phyloP scores from a whole-genome alignment of 1,284 basidiomycete genomes.

The Austroboletus olivaceoglutinosus region DNA sequence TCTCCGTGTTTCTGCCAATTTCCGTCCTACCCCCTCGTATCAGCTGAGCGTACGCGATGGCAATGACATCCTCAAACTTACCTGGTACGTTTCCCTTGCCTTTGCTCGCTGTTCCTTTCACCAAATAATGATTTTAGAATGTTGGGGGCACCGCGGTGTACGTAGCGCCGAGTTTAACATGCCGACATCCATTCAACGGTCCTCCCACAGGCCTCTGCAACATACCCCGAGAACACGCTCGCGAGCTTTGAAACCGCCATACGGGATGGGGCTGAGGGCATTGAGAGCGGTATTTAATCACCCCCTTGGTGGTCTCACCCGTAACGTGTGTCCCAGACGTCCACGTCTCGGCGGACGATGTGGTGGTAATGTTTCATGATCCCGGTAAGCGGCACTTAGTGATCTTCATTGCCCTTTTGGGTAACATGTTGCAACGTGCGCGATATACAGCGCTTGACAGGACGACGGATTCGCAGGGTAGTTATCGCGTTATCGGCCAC shows the following conservation, averaged over 20 bases:
- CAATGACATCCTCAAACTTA: constrained; percentile 23
- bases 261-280: constrained; percentile 89
- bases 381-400: constrained; percentile 55
- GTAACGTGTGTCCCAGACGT: constrained; percentile 79
- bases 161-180: constrained; percentile 34
- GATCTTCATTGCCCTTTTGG: constrained; percentile 21
- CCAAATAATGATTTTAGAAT: constrained; percentile 47
- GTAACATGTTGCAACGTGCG: constrained; percentile 19
- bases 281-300: constrained; percentile 81
- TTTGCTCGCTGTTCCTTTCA: background rate
- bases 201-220: constrained; percentile 68
- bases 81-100: constrained; percentile 25
- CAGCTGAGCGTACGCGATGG: background rate
- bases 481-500: constrained; percentile 11
- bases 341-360: constrained; percentile 87
- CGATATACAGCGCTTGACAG: constrained; percentile 54
- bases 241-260: constrained; percentile 93
- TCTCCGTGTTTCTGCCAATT: background rate
- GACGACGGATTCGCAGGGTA: constrained; percentile 69
- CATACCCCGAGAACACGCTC: constrained; percentile 89
- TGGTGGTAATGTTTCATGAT: constrained; percentile 96
- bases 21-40: background rate
- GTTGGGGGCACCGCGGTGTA: constrained; percentile 95
- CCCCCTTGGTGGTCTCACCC: constrained; percentile 35
- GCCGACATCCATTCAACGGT: constrained; percentile 13